Evolutionary conservation across 257 asterid genomes (phyloP), one percentile per base, ranked within the genome.

Genomic region (Solanum chiquidenum): DNA sequence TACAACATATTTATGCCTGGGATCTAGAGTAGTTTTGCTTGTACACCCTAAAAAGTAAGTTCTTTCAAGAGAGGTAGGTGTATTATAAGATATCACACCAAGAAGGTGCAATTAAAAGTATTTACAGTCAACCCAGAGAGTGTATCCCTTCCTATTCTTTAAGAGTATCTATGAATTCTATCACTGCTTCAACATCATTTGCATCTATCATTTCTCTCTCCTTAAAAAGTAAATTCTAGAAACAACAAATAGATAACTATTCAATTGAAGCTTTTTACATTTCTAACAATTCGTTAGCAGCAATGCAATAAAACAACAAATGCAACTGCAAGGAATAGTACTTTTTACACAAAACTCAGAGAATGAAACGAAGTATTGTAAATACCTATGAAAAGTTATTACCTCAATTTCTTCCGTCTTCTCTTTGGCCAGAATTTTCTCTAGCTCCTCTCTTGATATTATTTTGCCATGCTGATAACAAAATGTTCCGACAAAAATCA

Each of bases 351-450:
- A 75, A 55, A 74, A 11, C 55, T 72, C 69, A 86, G 31, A 80
- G 27, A 35, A 35, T 35, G 40, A 34, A 35, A 42, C 21, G 4
- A 23, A 33, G 79, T 80, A 27, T 62, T 23, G 37, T 38, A 66
- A 79, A 23, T 21, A 29, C 73, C 20, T 73, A 89, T 12, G 40
- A 49, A 25, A 87, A 83, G 46, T 66, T 44, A 42, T 86, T 92
- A 96, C 99, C 98, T 96, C 98, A 44, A 94, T 86, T 87, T 92
- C 96, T 92, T 94, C 98, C 1, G 91, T 93, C 92, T 94, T 95
- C 96, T 94, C 98, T 86, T 90, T 91, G 60, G 95, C 89, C 90
- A 92, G 91, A 88, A 93, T 87, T 89, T 88, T 87, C 75, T 94
- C 96, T 88, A 96, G 90, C 89, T 96, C 98, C 84, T 94, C 98